Percentiles rank a stretch among this genome's conserved stretches.
Evolutionary conservation across 1,139 yeast genomes (phyloP).

Genomic region (Debaryomyces udenii): DNA sequence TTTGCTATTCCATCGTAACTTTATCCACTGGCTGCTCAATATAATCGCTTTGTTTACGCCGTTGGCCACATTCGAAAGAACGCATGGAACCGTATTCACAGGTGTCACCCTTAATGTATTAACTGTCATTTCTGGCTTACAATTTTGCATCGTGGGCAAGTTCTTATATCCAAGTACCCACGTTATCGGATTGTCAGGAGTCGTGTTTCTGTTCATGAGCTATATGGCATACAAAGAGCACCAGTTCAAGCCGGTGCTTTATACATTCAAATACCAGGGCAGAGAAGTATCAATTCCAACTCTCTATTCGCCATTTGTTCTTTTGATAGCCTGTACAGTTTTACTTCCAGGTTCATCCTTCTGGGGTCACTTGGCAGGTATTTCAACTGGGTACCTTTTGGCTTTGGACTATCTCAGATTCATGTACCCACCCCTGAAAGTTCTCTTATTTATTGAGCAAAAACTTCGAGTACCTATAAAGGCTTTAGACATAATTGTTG

Average conservation of each 20-base stretch:
- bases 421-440: slow-evolving; percentile 67
- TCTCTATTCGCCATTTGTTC: slow-evolving; percentile 57
- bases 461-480: slow-evolving; percentile 53
- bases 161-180: slow-evolving; percentile 55
- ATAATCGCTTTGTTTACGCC: slow-evolving; percentile 61
- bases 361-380: slow-evolving; percentile 64
- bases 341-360: slow-evolving; percentile 62
- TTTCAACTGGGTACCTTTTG: slow-evolving; percentile 46
- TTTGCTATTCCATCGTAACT: slow-evolving; percentile 66
- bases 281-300: slow-evolving; percentile 56
- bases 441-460: slow-evolving; percentile 67
- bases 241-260: slow-evolving; percentile 46
- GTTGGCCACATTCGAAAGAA: slow-evolving; percentile 67
- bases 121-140: slow-evolving; percentile 71
- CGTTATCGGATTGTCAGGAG: slow-evolving; percentile 72
- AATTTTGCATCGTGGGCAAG: slow-evolving; percentile 60
- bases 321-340: slow-evolving; percentile 52
- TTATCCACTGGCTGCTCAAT: slow-evolving; percentile 68
- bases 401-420: slow-evolving; percentile 59
- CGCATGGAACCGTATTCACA: slow-evolving; percentile 85
- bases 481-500: slow-evolving; percentile 55
- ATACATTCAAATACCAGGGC: slow-evolving; percentile 26
- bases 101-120: slow-evolving; percentile 78
- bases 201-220: slow-evolving; percentile 73
- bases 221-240: slow-evolving; percentile 67